Conservation (phyloP, 73 alveolate species). For the Urostyla sp. region DNA sequence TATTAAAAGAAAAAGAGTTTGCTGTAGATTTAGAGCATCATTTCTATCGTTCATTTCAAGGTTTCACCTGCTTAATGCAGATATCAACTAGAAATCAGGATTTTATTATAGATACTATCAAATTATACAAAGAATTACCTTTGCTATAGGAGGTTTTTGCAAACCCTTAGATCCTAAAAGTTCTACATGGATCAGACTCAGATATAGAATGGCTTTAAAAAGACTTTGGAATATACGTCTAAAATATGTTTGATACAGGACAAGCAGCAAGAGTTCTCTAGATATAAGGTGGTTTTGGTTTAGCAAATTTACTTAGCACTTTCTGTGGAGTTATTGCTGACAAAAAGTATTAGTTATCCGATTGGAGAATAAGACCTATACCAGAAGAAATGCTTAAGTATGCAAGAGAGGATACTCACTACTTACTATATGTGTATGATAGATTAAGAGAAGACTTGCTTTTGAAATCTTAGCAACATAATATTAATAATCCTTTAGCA, state of each 20-base stretch:
- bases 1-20: constrained; percentile 78
- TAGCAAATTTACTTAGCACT: constrained; percentile 77
- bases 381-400: constrained; percentile 92
- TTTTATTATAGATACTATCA: constrained; percentile 67
- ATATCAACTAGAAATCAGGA: constrained; percentile 76
- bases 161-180: constrained; percentile 82
- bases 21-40: constrained; percentile 97
- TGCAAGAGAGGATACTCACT: constrained; percentile 98
- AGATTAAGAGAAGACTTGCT: constrained; percentile 43
- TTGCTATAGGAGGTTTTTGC: constrained; percentile 70
- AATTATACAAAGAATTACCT: constrained; percentile 33
- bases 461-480: neutral
- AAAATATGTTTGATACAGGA: constrained; percentile 96
- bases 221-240: constrained; percentile 93
- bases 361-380: constrained; percentile 96
- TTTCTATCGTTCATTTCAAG: constrained; percentile 84
- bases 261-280: constrained; percentile 90
- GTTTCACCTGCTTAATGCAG: constrained; percentile 95
- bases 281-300: constrained; percentile 76
- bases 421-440: constrained; percentile 94
- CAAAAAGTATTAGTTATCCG: constrained; percentile 96
- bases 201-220: constrained; percentile 95
- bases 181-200: constrained; percentile 92
- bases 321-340: constrained; percentile 91
- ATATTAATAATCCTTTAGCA: neutral